Conservation (phyloP, 1,139 yeast genomes). For the Saccharomyces pastorianus region DNA sequence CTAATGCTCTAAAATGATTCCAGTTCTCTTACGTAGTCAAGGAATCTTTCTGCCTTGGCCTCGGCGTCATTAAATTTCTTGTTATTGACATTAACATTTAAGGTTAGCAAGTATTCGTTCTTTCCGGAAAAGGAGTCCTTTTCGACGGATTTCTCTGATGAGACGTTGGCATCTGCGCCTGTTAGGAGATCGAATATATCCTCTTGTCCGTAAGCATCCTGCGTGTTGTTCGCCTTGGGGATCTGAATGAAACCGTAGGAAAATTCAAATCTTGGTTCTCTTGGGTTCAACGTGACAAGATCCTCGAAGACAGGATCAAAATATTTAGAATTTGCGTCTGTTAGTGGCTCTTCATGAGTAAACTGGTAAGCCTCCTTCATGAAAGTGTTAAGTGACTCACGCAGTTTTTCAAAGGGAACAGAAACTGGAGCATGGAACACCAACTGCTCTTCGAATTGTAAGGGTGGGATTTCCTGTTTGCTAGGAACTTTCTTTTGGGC, state of each 20-base stretch:
- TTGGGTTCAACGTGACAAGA: slow-evolving; percentile 50
- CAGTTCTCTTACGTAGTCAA: slow-evolving; percentile 21
- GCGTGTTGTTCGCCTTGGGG: slow-evolving; percentile 10
- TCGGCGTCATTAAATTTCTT: slow-evolving; percentile 22
- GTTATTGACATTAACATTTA: slow-evolving; percentile 36
- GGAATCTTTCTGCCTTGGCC: slow-evolving; percentile 23
- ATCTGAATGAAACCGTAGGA: slow-evolving; percentile 22
- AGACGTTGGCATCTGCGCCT: not conserved
- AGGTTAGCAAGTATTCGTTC: slow-evolving; percentile 15
- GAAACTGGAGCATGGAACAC: slow-evolving; percentile 13
- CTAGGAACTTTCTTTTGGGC: not conserved
- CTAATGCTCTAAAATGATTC: slow-evolving; percentile 5
- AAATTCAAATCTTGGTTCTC: slow-evolving; percentile 50
- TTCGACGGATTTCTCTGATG: not conserved
- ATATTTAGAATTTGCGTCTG: slow-evolving; percentile 37
- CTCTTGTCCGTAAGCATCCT: not conserved
- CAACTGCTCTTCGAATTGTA: slow-evolving; percentile 25
- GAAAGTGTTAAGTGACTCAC: slow-evolving; percentile 15
- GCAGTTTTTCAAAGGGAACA: slow-evolving; percentile 14
- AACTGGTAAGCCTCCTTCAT: slow-evolving; percentile 19
- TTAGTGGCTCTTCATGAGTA: slow-evolving; percentile 18
- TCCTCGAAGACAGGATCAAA: slow-evolving; percentile 61
- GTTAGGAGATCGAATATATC: not conserved
- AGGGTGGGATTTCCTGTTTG: slow-evolving; percentile 16
- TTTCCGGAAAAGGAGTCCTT: not conserved